Evolutionary conservation across 192 early-diverging fungal genomes (phyloP).

Genomic region (Coemansia sp.): DNA sequence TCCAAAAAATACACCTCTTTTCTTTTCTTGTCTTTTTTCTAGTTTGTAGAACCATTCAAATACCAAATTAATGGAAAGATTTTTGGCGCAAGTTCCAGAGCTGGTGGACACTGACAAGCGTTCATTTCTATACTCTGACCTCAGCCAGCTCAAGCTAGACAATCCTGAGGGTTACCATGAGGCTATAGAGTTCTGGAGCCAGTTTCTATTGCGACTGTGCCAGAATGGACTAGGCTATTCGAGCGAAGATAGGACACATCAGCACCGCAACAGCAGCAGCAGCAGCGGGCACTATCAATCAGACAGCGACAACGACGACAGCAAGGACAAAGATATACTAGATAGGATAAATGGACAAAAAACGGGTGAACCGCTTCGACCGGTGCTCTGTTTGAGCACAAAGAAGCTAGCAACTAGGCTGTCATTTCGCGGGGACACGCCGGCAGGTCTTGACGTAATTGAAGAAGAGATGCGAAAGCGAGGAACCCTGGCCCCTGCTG

Average conservation of each 20-base stretch:
- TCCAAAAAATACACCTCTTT: not conserved
- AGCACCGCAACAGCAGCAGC: not conserved
- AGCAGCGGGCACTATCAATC: not conserved
- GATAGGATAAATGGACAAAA: not conserved
- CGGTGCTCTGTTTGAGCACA: slow-evolving; percentile 25
- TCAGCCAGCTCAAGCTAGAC: slow-evolving; percentile 22
- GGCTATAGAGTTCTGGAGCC: slow-evolving; percentile 35
- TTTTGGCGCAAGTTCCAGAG: slow-evolving; percentile 17
- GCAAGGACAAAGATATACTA: slow-evolving; percentile 2
- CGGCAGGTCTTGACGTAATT: slow-evolving; percentile 26
- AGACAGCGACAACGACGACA: not conserved
- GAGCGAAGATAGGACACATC: not conserved
- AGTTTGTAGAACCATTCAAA: not conserved
- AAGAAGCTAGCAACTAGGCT: slow-evolving; percentile 17
- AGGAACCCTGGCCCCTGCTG: slow-evolving; percentile 2
- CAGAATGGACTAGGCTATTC: slow-evolving; percentile 11
- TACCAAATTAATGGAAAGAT: slow-evolving; percentile 12
- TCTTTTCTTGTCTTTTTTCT: not conserved
- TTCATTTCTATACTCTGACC: slow-evolving; percentile 48
- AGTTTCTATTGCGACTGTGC: slow-evolving; percentile 16
- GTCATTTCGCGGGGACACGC: slow-evolving; percentile 36
- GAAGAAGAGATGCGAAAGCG: slow-evolving; percentile 15
- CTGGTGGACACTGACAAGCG: slow-evolving; percentile 36
- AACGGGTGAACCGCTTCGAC: not conserved
- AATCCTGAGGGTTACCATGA: slow-evolving; percentile 45